Evolutionary conservation across 768 basidiomycete species (phyloP).

Genomic region (Rhodocollybia butyracea): DNA sequence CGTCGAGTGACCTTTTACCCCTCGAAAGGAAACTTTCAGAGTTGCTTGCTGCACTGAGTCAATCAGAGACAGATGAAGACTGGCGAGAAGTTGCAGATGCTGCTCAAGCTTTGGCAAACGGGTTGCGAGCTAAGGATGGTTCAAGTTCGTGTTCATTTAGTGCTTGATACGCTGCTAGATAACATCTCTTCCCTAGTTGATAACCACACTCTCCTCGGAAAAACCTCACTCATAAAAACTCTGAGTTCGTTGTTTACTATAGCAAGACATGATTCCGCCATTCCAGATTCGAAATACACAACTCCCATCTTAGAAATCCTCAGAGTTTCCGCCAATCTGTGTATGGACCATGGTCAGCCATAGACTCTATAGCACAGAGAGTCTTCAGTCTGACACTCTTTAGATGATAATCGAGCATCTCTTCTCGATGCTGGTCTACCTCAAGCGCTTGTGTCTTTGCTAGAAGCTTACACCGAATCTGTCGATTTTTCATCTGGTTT

Average conservation of each 20-base stretch:
- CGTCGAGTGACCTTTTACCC: neutral
- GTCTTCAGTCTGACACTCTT: constrained; percentile 1
- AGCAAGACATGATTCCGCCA: constrained; percentile 46
- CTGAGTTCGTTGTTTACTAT: constrained; percentile 58
- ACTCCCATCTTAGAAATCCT: constrained; percentile 64
- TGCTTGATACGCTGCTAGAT: constrained; percentile 8
- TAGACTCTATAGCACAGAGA: constrained; percentile 4
- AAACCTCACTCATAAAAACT: constrained; percentile 59
- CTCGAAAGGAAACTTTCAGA: constrained; percentile 33
- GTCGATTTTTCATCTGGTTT: constrained; percentile 29
- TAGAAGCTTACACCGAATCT: constrained; percentile 65
- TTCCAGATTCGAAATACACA: constrained; percentile 43
- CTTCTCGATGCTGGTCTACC: constrained; percentile 72
- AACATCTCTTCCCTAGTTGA: constrained; percentile 46
- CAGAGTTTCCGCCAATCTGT: constrained; percentile 78
- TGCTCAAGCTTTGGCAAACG: constrained; percentile 59
- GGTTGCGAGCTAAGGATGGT: constrained; percentile 53
- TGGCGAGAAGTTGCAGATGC: constrained; percentile 54
- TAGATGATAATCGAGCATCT: constrained; percentile 73
- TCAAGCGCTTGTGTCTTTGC: constrained; percentile 59
- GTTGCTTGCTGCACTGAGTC: constrained; percentile 26
- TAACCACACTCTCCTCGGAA: constrained; percentile 67
- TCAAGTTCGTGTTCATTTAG: constrained; percentile 34
- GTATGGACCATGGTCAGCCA: constrained; percentile 73
- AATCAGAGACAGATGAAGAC: constrained; percentile 26